Conservation (phyloP, 2,329 filamentous ascomycete genomes). For the Hawksworthiomyces lignivorus region DNA sequence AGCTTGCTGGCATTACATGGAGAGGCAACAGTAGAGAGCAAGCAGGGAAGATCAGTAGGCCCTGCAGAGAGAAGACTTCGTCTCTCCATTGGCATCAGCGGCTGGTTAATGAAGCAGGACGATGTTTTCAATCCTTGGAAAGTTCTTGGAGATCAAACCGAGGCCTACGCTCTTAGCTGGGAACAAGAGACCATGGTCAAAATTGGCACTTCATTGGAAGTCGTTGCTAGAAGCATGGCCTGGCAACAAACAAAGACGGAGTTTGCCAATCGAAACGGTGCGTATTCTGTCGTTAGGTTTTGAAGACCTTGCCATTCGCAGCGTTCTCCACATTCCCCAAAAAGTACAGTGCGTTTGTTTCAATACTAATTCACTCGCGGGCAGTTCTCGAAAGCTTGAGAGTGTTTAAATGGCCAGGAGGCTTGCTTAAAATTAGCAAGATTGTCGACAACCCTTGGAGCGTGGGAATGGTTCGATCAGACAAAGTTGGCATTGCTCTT, state of each 20-base stretch:
- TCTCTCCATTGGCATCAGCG: constrained; percentile 74
- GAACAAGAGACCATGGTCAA: constrained; percentile 71
- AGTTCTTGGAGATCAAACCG: constrained; percentile 61
- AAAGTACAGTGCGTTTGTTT: too few relatives aligned
- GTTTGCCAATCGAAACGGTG: constrained; percentile 39
- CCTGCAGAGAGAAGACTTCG: constrained; percentile 61
- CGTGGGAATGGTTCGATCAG: constrained; percentile 65
- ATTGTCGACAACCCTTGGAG: constrained; percentile 78
- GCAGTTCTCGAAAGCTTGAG: constrained; percentile 9
- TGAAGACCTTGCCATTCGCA: too few relatives aligned
- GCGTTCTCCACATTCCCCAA: too few relatives aligned
- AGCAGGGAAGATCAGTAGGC: constrained; percentile 43
- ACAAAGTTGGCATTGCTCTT: constrained; percentile 63
- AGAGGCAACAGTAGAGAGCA: constrained; percentile 30
- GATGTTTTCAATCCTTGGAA: constrained; percentile 74
- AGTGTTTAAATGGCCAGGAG: constrained; percentile 44
- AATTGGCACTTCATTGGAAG: constrained; percentile 69
- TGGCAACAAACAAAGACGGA: constrained; percentile 61
- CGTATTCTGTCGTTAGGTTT: too few relatives aligned
- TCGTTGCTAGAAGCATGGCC: constrained; percentile 70
- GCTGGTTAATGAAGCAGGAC: constrained; percentile 67
- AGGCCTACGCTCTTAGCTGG: constrained; percentile 78
- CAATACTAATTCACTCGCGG: too few relatives aligned
- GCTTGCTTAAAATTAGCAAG: constrained; percentile 59
- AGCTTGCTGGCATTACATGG: constrained; percentile 69